Base-by-base conservation (phyloP, 441 rosid genomes). In the Adansonia rubrostipa region DNA sequence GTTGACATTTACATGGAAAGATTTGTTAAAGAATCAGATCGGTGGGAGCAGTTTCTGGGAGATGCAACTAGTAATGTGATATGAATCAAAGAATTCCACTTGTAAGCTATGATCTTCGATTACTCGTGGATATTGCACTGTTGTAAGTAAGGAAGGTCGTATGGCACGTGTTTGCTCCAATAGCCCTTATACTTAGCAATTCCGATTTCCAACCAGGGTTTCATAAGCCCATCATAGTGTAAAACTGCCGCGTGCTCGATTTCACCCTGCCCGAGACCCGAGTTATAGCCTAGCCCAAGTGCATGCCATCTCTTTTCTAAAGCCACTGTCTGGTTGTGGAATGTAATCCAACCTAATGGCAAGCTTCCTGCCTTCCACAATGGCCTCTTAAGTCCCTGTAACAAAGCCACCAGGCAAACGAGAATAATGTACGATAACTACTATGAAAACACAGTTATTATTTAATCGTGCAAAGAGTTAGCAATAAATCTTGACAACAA, bases 161-260 rank as follows among this genome's bases (percentile, higher is more conserved):
- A 89, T 40, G 84, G 77, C 71, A 95, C 65, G 78, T 89, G 86
- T 77, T 79, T 84, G 88, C 85, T 90, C 99, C 99, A 95, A 79
- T 88, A 88, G 22, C 85, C 79, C 82, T 85, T 95, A 78, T 90
- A 90, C 84, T 80, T 85, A 14, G 78, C 78, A 50, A 89, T 77
- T 40, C 92, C 90, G 0, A 90, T 91, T 65, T 95, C 97, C 67
- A 90, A 80, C 99, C 99, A 93, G 0, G 99, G 98, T 81, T 95
- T 93, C 96, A 80, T 89, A 74, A 88, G 85, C 73, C 99, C 99
- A 40, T 91, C 88, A 3, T 90, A 92, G 85, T 93, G 99, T 78
- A 93, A 84, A 22, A 95, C 98, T 10, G 90, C 93, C 1, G 94
- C 95, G 73, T 24, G 69, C 56, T 95, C 89, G 13, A 95, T 86